phyloP scores from a whole-genome alignment of 2,329 filamentous ascomycete species.

The Cladosporium austrohemisphaericum region DNA sequence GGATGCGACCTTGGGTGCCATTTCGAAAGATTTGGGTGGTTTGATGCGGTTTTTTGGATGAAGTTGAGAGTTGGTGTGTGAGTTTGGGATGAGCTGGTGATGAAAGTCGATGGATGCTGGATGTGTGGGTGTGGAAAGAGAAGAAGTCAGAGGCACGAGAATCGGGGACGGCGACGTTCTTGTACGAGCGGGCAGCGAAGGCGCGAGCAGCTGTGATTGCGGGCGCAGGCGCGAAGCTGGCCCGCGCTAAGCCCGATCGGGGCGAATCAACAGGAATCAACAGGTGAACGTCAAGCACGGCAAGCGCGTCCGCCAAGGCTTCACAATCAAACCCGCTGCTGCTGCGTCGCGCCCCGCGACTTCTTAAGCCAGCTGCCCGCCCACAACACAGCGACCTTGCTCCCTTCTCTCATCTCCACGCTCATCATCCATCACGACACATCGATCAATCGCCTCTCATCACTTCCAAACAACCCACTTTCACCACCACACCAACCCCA shows the following conservation, averaged over 20 bases:
- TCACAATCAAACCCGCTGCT: conserved; percentile 14
- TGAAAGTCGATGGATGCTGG: conserved; percentile 29
- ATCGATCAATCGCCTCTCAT: conserved; percentile 14
- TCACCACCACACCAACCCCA: conserved; percentile 35
- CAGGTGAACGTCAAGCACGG: too few relatives aligned
- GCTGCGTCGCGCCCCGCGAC: conserved; percentile 12
- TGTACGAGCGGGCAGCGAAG: conserved; percentile 15
- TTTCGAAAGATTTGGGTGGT: conserved; percentile 54
- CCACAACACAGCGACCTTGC: conserved; percentile 23
- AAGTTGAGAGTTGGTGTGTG: conserved; percentile 28
- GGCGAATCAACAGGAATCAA: conserved; percentile 16
- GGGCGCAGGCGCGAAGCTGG: conserved; percentile 15
- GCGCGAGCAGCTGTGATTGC: conserved; percentile 16
- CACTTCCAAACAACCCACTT: conserved; percentile 27
- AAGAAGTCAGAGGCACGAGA: conserved; percentile 30
- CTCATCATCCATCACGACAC: conserved; percentile 27
- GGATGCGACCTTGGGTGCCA: conserved; percentile 95
- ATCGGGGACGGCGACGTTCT: conserved; percentile 15
- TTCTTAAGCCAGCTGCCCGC: conserved; percentile 17
- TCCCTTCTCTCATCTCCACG: conserved; percentile 33
- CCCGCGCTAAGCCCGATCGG: conserved; percentile 19
- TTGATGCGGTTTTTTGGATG: conserved; percentile 28
- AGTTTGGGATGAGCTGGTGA: conserved; percentile 31
- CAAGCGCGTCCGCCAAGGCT: conserved; percentile 13
- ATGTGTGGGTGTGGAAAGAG: conserved; percentile 37